These are phyloP conservation scores for Spatholobus suberectus DNA, from an alignment of 306 rosid species.

Conservation along the genomic window DNA sequence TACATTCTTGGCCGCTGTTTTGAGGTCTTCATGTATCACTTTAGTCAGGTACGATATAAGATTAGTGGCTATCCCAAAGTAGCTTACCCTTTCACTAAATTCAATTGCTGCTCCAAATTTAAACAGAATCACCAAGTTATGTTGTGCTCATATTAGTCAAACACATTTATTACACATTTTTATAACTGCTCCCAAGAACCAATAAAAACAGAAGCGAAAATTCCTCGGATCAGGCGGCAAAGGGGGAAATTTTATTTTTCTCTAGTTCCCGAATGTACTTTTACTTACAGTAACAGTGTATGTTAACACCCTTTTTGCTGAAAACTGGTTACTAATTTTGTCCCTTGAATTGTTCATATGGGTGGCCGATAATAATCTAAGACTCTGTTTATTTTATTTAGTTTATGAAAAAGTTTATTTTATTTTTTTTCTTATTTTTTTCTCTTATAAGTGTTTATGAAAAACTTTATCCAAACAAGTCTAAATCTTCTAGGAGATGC, in stretches of 20 bases:
- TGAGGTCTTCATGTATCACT: constrained; percentile 62
- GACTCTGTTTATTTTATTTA: too few relatives aligned
- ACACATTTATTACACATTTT: not conserved
- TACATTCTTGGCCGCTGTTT: constrained; percentile 59
- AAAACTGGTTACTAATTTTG: not conserved
- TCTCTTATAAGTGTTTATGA: too few relatives aligned
- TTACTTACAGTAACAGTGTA: not conserved
- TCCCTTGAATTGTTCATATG: not conserved
- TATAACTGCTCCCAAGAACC: not conserved
- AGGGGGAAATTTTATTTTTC: not conserved
- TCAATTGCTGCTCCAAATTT: constrained; percentile 49
- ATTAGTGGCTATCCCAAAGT: constrained; percentile 55
- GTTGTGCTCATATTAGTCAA: not conserved
- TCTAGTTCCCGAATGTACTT: not conserved
- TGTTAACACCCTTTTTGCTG: not conserved
- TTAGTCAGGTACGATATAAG: constrained; percentile 56
- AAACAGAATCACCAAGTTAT: not conserved
- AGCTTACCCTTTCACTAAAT: constrained; percentile 53
- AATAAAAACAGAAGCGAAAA: not conserved
- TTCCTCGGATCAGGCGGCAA: not conserved
- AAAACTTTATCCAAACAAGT: too few relatives aligned
- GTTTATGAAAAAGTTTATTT: too few relatives aligned
- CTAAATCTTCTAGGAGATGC: not conserved
- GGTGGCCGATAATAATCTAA: not conserved
- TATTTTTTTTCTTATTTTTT: too few relatives aligned